These are phyloP conservation scores for Lolium rigidum DNA, from an alignment of 176 grass and related monocot genomes.

Conservation along the genomic window DNA sequence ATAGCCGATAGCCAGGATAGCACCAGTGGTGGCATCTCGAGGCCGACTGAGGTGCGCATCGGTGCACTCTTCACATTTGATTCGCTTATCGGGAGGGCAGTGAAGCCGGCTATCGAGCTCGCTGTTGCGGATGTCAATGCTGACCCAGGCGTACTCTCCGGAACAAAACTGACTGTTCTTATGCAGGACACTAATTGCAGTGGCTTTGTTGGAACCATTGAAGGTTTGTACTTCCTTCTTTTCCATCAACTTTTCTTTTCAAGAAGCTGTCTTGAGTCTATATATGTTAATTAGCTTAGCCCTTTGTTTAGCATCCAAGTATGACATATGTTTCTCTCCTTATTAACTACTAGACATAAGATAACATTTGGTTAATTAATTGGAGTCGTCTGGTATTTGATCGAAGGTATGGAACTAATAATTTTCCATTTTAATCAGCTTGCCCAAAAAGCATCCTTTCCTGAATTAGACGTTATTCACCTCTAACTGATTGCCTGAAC, in stretches of 20 bases:
- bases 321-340: slow-evolving; percentile 2
- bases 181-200: slow-evolving; percentile 84
- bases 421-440: not conserved
- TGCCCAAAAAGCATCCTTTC: not conserved
- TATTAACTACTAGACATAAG: not conserved
- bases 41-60: slow-evolving; percentile 54
- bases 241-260: not conserved
- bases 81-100: slow-evolving; percentile 64
- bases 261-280: not conserved
- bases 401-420: not conserved
- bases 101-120: slow-evolving; percentile 65
- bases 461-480: slow-evolving; percentile 2
- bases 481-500: not conserved
- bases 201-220: slow-evolving; percentile 71
- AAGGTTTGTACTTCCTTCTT: slow-evolving; percentile 44
- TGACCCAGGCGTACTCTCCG: slow-evolving; percentile 52
- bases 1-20: slow-evolving; percentile 40
- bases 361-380: slow-evolving; percentile 6
- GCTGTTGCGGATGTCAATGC: slow-evolving; percentile 76
- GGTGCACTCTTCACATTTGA: slow-evolving; percentile 73
- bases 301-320: not conserved
- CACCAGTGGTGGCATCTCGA: slow-evolving; percentile 7
- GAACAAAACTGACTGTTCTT: slow-evolving; percentile 58
- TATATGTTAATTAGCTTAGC: not conserved
- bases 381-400: not conserved